Base-by-base conservation (phyloP, 768 basidiomycete species). In the Podaxis sp. region DNA sequence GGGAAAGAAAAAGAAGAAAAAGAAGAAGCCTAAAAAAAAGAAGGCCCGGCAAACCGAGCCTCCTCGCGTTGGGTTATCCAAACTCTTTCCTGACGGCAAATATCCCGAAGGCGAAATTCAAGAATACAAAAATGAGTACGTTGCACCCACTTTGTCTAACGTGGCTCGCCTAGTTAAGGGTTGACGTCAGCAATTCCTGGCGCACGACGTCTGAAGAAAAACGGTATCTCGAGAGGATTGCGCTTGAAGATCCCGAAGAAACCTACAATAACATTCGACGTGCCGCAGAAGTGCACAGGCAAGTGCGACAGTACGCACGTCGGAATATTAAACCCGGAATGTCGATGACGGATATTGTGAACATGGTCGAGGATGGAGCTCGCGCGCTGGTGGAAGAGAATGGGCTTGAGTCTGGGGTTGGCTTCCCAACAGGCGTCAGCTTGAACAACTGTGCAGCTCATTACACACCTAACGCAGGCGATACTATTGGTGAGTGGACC, bases 401-500 rank as follows among this genome's bases (percentile, higher is more conserved):
- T 64, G 94, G 93, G 9, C 71, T 93, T 56, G 85, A 94, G 61
- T 77, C 84, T 42, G 97, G 97, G 1, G 81, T 99, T 63, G 97
- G 95, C 1, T 99, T 99, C 76, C 97, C 97, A 28, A 98, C 96
- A 7, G 97, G 97, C 38, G 77, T 98, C 64, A 95, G 89, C 73
- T 73, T 94, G 65, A 99, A 99, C 71, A 79, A 97, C 68, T 94
- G 93, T 65, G 97, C 97, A 0, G 97, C 97, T 14, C 97, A 99
- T 74, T 99, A 92, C 72, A 89, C 91, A 4, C 96, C 96, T 9
- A 99, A 99, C 72, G 87, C 95, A 4, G 93, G 93, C 37, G 95
- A 96, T 73, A 94, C 84, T 2, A 84, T 72, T 58, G 82, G 94
- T 95, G 66, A 62, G 86, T 76, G 47, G 44, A 38, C 55, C 16